A percentile compares a stretch with the other conserved stretches of the same genome.
phyloP scores from a whole-genome alignment of 306 rosid species.

The Canavalia gladiata region DNA sequence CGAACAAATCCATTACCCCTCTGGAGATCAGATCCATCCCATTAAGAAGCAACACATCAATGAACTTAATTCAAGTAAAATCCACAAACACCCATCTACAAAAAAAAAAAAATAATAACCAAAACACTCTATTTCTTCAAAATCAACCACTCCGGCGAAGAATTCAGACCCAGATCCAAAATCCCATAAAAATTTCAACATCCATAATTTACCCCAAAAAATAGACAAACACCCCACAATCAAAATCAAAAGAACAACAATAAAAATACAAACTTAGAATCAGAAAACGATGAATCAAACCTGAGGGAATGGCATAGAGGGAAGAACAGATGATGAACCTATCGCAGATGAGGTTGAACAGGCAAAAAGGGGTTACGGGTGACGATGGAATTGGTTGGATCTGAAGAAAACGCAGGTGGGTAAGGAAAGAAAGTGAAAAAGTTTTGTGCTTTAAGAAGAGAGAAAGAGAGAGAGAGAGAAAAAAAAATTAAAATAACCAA shows the following conservation, averaged over 20 bases:
- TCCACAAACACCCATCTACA: not conserved
- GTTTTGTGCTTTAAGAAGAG: slow-evolving; percentile 27
- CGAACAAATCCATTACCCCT: slow-evolving; percentile 22
- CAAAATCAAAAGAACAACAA: not conserved
- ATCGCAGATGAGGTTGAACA: slow-evolving; percentile 2
- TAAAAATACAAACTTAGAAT: slow-evolving; percentile 9
- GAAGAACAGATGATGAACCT: slow-evolving; percentile 28
- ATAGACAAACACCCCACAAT: not conserved
- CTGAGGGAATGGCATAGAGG: slow-evolving; percentile 60
- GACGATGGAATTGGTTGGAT: slow-evolving; percentile 43
- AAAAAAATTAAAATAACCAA: slow-evolving; percentile 26
- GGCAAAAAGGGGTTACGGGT: not conserved
- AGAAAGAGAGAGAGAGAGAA: slow-evolving; percentile 17
- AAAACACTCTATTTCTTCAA: slow-evolving; percentile 1
- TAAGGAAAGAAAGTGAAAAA: slow-evolving; percentile 42
- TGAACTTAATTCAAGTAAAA: slow-evolving; percentile 21
- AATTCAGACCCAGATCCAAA: slow-evolving; percentile 45
- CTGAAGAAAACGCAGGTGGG: slow-evolving; percentile 42
- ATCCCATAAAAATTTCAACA: not conserved
- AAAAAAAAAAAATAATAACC: slow-evolving; percentile 32
- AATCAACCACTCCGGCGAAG: not conserved
- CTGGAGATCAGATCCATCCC: slow-evolving; percentile 34
- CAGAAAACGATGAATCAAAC: slow-evolving; percentile 38
- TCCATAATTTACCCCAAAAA: slow-evolving; percentile 2
- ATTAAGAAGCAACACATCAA: slow-evolving; percentile 3